These are phyloP conservation scores for Pythium insidiosum DNA, from an alignment of 352 stramenopile genomes.

Conservation along the genomic window DNA sequence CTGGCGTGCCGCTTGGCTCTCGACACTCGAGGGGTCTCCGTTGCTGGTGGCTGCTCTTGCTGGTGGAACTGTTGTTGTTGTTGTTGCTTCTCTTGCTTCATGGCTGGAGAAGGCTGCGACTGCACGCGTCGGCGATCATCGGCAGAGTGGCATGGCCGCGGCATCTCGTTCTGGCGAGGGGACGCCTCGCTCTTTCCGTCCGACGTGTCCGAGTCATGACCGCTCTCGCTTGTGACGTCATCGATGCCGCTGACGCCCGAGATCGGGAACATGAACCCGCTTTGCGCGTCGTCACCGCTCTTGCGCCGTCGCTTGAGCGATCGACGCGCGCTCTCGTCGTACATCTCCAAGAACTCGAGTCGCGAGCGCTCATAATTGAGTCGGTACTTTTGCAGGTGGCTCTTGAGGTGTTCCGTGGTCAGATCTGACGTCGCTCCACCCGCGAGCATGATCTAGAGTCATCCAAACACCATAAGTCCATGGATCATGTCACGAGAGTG, in stretches of 20 bases:
- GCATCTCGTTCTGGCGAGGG: background rate
- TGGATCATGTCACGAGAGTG: too few species aligned
- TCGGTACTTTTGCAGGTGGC: conserved; percentile 84
- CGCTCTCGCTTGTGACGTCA: background rate
- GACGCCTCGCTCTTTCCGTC: conserved; percentile 3
- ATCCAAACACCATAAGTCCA: background rate
- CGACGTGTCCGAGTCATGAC: background rate
- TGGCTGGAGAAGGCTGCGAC: conserved; percentile 1
- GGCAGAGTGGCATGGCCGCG: too few species aligned
- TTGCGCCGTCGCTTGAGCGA: conserved; percentile 51
- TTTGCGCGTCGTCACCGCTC: conserved; percentile 9
- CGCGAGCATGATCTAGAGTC: conserved; percentile 50
- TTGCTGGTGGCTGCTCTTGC: too few species aligned
- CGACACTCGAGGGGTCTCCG: too few species aligned
- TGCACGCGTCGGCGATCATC: background rate
- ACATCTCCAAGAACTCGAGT: conserved; percentile 81
- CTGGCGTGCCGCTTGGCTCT: too few species aligned
- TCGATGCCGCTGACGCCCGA: background rate
- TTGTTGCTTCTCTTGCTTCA: background rate
- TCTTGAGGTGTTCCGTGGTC: conserved; percentile 85
- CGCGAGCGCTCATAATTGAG: conserved; percentile 84
- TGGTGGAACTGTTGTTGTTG: background rate
- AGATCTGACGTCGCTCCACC: conserved; percentile 47
- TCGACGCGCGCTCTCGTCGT: conserved; percentile 65
- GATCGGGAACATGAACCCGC: conserved; percentile 14